Percentiles rank a stretch among this genome's conserved stretches.
phyloP scores from a whole-genome alignment of 768 basidiomycete species.

The Botryobasidium botryosum region DNA sequence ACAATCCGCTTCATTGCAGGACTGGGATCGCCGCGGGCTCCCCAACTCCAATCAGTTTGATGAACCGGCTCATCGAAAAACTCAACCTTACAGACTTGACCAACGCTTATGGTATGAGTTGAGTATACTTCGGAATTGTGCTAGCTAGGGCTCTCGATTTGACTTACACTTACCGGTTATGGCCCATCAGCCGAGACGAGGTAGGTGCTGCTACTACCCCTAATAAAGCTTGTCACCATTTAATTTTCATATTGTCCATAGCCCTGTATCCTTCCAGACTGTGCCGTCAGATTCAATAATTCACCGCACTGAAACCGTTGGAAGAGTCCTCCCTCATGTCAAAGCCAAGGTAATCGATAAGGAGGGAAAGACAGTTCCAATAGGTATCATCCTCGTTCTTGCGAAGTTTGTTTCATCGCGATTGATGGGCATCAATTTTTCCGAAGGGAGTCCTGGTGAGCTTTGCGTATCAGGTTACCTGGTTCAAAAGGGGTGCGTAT shows the following conservation, averaged over 20 bases:
- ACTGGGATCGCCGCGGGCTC: slow-evolving; percentile 76
- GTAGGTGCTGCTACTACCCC: background rate
- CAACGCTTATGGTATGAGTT: slow-evolving; percentile 78
- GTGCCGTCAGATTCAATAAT: slow-evolving; percentile 46
- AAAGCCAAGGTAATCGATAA: slow-evolving; percentile 51
- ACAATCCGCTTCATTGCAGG: slow-evolving; percentile 21
- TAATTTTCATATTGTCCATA: slow-evolving; percentile 15
- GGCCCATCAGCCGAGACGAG: slow-evolving; percentile 2
- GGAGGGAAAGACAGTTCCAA: slow-evolving; percentile 45
- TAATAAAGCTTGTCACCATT: background rate
- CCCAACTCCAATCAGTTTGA: slow-evolving; percentile 60
- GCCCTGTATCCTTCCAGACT: slow-evolving; percentile 75
- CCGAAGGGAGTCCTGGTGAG: slow-evolving; percentile 38
- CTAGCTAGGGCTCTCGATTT: background rate
- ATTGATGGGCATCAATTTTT: background rate
- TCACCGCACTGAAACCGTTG: slow-evolving; percentile 72
- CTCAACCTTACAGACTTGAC: slow-evolving; percentile 56
- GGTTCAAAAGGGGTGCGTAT: slow-evolving; percentile 55
- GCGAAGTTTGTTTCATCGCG: background rate
- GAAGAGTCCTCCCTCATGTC: slow-evolving; percentile 58
- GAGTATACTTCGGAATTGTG: slow-evolving; percentile 15
- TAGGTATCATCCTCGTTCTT: slow-evolving; percentile 35
- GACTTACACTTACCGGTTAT: background rate
- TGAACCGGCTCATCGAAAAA: slow-evolving; percentile 51
- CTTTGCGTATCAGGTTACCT: slow-evolving; percentile 58